Evolutionary conservation across 371 early-diverging fungal species (phyloP).

Genomic region (Mucor mucedo): DNA sequence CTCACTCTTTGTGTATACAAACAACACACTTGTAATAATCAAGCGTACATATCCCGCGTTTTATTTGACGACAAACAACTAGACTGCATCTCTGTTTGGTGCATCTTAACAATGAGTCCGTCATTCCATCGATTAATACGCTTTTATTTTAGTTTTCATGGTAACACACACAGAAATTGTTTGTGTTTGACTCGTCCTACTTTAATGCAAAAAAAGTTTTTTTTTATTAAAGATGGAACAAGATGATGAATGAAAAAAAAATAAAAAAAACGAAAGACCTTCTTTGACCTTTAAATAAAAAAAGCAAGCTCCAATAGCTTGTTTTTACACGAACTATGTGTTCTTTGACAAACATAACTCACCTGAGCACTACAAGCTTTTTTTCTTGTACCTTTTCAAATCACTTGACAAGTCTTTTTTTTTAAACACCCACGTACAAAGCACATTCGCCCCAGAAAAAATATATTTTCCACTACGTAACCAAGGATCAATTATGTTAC

Average conservation of each 20-base stretch:
- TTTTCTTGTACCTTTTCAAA: constrained; percentile 14
- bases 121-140: background rate
- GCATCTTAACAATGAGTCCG: background rate
- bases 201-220: constrained; percentile 15
- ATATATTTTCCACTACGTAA: background rate
- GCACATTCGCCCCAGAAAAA: constrained; percentile 8
- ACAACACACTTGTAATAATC: no score
- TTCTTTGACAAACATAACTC: background rate
- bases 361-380: background rate
- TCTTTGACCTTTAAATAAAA: background rate
- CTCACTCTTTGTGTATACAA: background rate
- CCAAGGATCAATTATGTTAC: constrained; percentile 2
- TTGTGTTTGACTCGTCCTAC: constrained; percentile 16
- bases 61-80: background rate
- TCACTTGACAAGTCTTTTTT: constrained; percentile 12
- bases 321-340: background rate
- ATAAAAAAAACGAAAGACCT: background rate
- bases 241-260: background rate
- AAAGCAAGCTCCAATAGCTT: constrained; percentile 9
- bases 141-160: background rate
- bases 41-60: no score
- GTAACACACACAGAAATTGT: constrained; percentile 1
- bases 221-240: background rate
- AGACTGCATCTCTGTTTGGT: background rate
- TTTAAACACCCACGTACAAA: constrained; percentile 17